phyloP scores from a whole-genome alignment of 345 rosid species.

The Draba incana region DNA sequence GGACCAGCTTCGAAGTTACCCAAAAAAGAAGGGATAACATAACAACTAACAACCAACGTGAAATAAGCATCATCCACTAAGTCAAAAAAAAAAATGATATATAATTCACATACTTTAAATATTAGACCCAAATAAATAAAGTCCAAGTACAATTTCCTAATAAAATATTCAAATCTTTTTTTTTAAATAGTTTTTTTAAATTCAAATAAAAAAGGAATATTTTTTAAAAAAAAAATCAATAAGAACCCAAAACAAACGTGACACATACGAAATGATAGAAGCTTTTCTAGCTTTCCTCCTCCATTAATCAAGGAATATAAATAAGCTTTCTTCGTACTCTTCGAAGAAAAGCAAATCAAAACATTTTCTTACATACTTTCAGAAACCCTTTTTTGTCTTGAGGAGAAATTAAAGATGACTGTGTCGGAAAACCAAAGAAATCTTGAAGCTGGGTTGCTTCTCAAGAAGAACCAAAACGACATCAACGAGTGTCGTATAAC shows the following conservation, averaged over 20 bases:
- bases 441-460: constrained; percentile 39
- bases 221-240: neutral
- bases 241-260: constrained; percentile 27
- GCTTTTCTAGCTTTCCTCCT: constrained; percentile 37
- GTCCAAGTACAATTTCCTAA: neutral
- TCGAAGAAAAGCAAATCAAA: neutral
- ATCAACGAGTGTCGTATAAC: constrained; percentile 45
- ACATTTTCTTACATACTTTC: no score
- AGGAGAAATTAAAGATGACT: constrained; percentile 30
- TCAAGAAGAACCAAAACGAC: constrained; percentile 36
- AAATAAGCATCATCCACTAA: constrained; percentile 7
- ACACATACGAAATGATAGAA: constrained; percentile 35
- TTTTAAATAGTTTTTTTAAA: neutral
- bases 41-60: neutral
- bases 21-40: constrained; percentile 6
- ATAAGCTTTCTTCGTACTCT: constrained; percentile 18
- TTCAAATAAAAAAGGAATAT: constrained; percentile 1
- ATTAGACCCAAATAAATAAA: constrained; percentile 7
- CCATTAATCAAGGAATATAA: constrained; percentile 40
- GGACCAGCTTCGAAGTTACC: constrained; percentile 12
- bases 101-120: constrained; percentile 4
- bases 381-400: neutral
- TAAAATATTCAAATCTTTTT: neutral
- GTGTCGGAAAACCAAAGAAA: constrained; percentile 34
- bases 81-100: constrained; percentile 3